Conservation (phyloP, 176 grass and related monocot species). For the Triticum urartu region DNA sequence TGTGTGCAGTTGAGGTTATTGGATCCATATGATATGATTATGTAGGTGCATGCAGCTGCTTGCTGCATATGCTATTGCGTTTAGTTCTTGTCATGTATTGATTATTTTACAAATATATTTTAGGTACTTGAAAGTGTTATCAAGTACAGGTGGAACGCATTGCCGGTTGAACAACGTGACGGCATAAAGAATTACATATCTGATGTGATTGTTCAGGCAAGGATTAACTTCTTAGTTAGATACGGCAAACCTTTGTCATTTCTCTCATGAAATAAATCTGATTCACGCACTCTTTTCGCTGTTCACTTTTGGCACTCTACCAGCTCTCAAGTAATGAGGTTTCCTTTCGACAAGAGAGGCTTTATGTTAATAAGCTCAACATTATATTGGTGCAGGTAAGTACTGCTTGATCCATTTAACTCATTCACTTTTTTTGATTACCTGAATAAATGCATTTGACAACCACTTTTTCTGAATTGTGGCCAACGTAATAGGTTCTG, state of each 20-base stretch:
- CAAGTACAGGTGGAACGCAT: conserved; percentile 95
- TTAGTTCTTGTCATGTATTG: conserved; percentile 4
- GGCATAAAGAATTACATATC: conserved; percentile 99
- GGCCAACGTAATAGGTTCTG: conserved; percentile 62
- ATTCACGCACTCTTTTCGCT: background rate
- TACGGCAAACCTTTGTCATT: background rate
- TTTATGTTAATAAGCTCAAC: conserved; percentile 99
- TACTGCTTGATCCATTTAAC: conserved; percentile 12
- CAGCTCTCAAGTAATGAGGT: conserved; percentile 92
- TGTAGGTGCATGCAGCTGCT: background rate
- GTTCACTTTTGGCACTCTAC: background rate
- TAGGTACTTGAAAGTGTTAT: conserved; percentile 99
- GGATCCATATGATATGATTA: background rate
- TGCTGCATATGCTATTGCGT: background rate
- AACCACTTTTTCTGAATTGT: conserved; percentile 12
- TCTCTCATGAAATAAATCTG: conserved; percentile 21
- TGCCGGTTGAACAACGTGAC: conserved; percentile 91
- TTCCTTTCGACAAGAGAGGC: conserved; percentile 89
- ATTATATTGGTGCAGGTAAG: conserved; percentile 96
- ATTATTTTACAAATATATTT: conserved; percentile 37
- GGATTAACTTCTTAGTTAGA: background rate
- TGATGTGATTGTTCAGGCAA: conserved; percentile 92
- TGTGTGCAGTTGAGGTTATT: background rate
- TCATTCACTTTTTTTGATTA: background rate
- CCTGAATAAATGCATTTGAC: background rate